Conservation (phyloP, 2,329 filamentous ascomycete genomes). For the Pseudogymnoascus sp. region DNA sequence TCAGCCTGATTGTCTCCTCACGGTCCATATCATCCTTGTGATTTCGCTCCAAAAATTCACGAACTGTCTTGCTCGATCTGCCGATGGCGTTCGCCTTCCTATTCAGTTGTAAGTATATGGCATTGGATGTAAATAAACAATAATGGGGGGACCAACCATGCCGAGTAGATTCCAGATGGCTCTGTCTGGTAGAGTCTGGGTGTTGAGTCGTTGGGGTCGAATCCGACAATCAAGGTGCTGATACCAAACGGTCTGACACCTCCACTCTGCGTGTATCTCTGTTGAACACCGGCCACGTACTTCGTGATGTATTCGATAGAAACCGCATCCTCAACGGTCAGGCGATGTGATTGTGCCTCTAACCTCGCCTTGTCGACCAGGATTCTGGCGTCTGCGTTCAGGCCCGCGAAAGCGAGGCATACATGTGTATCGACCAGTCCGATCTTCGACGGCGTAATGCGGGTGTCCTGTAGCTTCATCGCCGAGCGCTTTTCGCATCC, state of each 20-base stretch:
- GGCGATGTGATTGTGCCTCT: slow-evolving; percentile 92
- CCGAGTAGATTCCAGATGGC: slow-evolving; percentile 98
- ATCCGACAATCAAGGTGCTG: slow-evolving; percentile 96
- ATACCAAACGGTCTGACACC: slow-evolving; percentile 98
- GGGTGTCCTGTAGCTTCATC: slow-evolving; percentile 98
- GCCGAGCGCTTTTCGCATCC: slow-evolving; percentile 98
- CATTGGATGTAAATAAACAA: neutral
- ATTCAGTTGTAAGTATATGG: slow-evolving; percentile 17
- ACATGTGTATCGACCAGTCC: slow-evolving; percentile 92
- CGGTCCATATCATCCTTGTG: slow-evolving; percentile 98
- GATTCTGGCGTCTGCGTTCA: slow-evolving; percentile 97
- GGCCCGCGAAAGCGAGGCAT: slow-evolving; percentile 90
- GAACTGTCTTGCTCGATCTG: slow-evolving; percentile 95
- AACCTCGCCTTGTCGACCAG: slow-evolving; percentile 95
- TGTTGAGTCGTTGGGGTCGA: slow-evolving; percentile 83
- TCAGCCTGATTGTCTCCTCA: slow-evolving; percentile 90
- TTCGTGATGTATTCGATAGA: slow-evolving; percentile 99
- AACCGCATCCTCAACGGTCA: slow-evolving; percentile 95
- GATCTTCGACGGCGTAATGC: slow-evolving; percentile 98
- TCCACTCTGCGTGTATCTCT: slow-evolving; percentile 97
- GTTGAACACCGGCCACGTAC: slow-evolving; percentile 95
- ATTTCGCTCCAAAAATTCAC: slow-evolving; percentile 97
- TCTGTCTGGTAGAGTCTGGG: slow-evolving; percentile 96
- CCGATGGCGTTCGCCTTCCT: slow-evolving; percentile 99
- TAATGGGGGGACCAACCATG: slow-evolving; percentile 59